Base-by-base conservation (phyloP, 768 basidiomycete species). In the Calocera viscosa region DNA sequence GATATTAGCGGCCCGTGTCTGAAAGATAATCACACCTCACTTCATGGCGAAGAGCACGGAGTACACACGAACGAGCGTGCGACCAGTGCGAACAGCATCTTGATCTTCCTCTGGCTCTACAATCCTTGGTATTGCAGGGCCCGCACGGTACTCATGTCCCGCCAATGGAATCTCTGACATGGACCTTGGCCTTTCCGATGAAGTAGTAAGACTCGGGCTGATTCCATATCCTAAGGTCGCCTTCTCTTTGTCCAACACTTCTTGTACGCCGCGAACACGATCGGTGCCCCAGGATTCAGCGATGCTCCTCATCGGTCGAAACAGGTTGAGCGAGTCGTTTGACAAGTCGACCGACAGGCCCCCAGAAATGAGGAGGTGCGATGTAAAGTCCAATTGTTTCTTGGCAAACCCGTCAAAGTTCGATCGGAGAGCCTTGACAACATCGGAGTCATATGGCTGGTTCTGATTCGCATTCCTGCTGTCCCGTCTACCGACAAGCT, bases 11-110 rank as follows among this genome's bases (percentile, higher is more conserved):
- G 19, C 26, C 11, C 14, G 53, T 19, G 30, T 11, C 24, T n/a
- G 26, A 22, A 28, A 28, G 5, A 32, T 10, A 32, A 14, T 30
- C 5, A 60, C n/a, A 65, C 66, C 67, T 38, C 41, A 73, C 73
- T 69, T 67, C 66, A 73, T 43, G 16, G 72, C 71, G 49, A 73
- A 73, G 17, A 73, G 64, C 38, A 73, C 60, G n/a, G 72, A 70
- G 65, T 71, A 73, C 16, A 73, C 70, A 1, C 72, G 49, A 30
- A 72, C 66, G 28, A 73, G 5, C 2, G 53, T 22, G 10, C 30
- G 24, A 5, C 53, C 53, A 16, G 53, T 60, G 24, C 24, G 11
- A 22, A 60, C 14, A 19, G 53, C 53, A 30, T 60, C 30, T 26
- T 11, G 53, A 19, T 60, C 53, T 7, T 60, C 53, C 53, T 28